phyloP scores from a whole-genome alignment of 169 alveolate genomes.

The Eimeria falciformis region DNA sequence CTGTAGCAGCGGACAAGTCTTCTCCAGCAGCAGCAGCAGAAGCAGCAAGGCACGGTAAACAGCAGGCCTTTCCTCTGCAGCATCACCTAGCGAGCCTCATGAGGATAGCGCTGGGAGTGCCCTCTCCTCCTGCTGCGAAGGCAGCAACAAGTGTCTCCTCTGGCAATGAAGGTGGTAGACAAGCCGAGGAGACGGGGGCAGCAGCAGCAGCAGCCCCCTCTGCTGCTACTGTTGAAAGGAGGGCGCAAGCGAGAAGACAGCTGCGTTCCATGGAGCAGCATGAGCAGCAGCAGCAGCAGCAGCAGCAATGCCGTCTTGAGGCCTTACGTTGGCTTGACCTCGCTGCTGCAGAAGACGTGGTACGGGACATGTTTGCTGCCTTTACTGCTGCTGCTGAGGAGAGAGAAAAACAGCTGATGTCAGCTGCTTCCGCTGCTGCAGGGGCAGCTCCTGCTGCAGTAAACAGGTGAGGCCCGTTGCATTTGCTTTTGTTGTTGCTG shows the following conservation, averaged over 20 bases:
- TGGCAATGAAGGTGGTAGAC: conserved; percentile 3
- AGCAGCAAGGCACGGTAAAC: conserved; percentile 42
- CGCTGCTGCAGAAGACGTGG: conserved; percentile 45
- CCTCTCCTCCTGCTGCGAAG: conserved; percentile 18
- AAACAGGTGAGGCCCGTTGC: background rate
- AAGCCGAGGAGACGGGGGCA: conserved; percentile 9
- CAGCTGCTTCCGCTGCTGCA: background rate
- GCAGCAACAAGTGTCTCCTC: background rate
- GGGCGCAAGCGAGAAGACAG: background rate
- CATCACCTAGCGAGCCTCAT: conserved; percentile 31
- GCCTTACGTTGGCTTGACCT: conserved; percentile 9
- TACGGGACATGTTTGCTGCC: conserved; percentile 34
- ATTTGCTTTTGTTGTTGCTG: conserved; percentile 8
- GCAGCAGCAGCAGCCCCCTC: conserved; percentile 42
- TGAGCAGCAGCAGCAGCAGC: conserved; percentile 53
- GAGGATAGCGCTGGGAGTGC: background rate
- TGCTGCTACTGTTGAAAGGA: background rate
- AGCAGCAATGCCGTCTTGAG: conserved; percentile 3
- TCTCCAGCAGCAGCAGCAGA: background rate
- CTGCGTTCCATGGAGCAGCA: background rate
- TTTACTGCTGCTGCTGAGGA: conserved; percentile 20
- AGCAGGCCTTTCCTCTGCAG: conserved; percentile 21
- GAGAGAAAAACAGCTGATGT: background rate
- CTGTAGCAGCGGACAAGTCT: background rate
- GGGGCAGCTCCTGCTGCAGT: conserved; percentile 39